These are phyloP conservation scores for Schoenoplectus tabernaemontani DNA, from an alignment of 202 grass and related monocot genomes.

Conservation along the genomic window DNA sequence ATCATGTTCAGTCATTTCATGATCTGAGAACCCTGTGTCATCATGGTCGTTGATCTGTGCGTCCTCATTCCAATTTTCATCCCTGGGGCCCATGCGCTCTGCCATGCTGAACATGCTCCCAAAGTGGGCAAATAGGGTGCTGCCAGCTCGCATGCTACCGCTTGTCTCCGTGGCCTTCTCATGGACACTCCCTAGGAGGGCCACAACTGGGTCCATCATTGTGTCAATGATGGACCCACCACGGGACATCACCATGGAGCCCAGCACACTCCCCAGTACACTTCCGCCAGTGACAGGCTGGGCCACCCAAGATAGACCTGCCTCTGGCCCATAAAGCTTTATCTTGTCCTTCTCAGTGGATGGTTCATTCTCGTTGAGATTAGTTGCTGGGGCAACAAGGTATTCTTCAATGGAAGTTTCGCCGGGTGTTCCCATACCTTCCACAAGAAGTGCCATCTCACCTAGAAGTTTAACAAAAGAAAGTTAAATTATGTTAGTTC, in stretches of 20 bases:
- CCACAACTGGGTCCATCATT: conserved; percentile 62
- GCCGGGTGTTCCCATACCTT: conserved; percentile 33
- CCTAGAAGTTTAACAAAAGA: conserved; percentile 25
- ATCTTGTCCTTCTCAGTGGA: conserved; percentile 37
- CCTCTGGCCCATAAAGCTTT: conserved; percentile 62
- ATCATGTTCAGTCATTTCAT: conserved; percentile 17
- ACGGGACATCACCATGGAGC: conserved; percentile 42
- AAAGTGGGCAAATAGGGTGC: conserved; percentile 63
- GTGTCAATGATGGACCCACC: conserved; percentile 57
- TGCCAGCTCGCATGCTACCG: conserved; percentile 40
- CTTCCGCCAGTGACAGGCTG: conserved; percentile 50
- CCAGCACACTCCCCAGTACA: too few species aligned
- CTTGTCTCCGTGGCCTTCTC: conserved; percentile 29
- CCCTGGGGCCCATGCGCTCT: conserved; percentile 35
- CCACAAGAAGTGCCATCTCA: conserved; percentile 78
- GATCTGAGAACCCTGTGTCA: conserved; percentile 8
- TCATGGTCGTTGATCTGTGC: neutral
- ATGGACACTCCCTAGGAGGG: conserved; percentile 57
- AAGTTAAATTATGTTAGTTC: neutral
- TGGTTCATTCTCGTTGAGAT: neutral
- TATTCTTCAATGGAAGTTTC: conserved; percentile 78
- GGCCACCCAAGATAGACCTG: conserved; percentile 51
- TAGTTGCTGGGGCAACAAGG: conserved; percentile 35
- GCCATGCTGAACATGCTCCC: conserved; percentile 70
- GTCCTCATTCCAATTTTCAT: conserved; percentile 49